Evolutionary conservation across 2,329 filamentous ascomycete species (phyloP), one percentile per base, ranked within the genome.

Genomic region (Microdochium nivale): DNA sequence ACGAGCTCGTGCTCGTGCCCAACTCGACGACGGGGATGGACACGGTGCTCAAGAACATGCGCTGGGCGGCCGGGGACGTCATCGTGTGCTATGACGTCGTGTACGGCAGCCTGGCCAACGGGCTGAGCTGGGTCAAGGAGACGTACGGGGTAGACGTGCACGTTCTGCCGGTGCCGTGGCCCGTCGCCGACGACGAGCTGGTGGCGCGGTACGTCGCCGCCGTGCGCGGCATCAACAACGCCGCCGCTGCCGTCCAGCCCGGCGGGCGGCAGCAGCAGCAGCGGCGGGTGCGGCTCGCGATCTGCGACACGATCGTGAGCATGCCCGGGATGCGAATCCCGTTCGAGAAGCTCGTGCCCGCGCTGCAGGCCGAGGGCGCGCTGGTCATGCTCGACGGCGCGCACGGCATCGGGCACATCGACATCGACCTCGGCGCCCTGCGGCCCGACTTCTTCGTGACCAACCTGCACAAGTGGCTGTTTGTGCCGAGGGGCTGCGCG

Each of bases 381-480:
- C 58, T 87, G 53, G 83, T 80, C 52, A 66, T 79, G 2, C 70
- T 88, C 32, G 84, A 88, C 58, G 84, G 72, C 1, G 85, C 84
- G 0, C 85, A 88, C 63, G 78, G 78, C 0, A 68, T 86, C 21
- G 85, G 85, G 0, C 80, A 86, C 49, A 72, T 87, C 11, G 71
- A 76, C 2, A 62, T 88, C 4, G 74, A 87, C 61, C 65, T 88
- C 25, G 59, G 59, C 0, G 57, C 59, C n/a, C 64, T 87, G 19
- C 69, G 80, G 35, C 76, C 83, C 0, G 84, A 88, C 62, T 88
- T 87, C 68, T 80, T 86, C 58, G 76, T 85, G 14, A 79, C 73
- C 49, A 88, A 88, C 59, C 77, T 78, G 55, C 80, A 86, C 64
- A 86, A 86, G 58, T 88, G 84, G 85, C 74, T 88, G 8, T 82